Conservation (phyloP, 495 filamentous ascomycete genomes). For the Talaromyces nanjingensis region DNA sequence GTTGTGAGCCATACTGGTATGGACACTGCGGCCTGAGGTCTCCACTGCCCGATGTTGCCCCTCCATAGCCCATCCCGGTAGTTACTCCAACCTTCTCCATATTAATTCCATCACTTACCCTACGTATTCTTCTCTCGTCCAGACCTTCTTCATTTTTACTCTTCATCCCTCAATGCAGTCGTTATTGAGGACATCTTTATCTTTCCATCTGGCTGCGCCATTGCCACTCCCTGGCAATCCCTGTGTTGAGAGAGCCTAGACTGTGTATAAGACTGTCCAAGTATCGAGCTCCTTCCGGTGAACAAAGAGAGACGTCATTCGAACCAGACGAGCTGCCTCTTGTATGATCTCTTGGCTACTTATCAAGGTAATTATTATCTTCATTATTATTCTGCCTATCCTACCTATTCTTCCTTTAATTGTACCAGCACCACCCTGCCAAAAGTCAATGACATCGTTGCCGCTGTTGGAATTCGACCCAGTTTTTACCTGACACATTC, state of each 20-base stretch:
- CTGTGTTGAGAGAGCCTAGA: not conserved
- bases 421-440: not conserved
- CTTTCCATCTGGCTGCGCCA: constrained; percentile 1
- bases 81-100: not conserved
- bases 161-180: not conserved
- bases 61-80: not conserved
- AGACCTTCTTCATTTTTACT: not conserved
- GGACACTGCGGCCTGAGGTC: too few species aligned
- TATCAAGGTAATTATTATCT: not conserved
- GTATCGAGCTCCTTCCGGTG: not conserved
- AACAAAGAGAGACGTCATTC: constrained; percentile 9
- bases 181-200: constrained; percentile 6
- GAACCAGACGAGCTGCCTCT: not conserved
- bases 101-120: not conserved
- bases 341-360: not conserved
- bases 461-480: not conserved
- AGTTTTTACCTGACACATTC: not conserved
- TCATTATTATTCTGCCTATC: not conserved
- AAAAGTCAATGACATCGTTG: constrained; percentile 2
- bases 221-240: not conserved
- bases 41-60: not conserved
- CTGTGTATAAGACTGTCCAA: not conserved
- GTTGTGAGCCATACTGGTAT: not conserved
- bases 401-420: not conserved
- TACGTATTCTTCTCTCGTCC: not conserved